Conservation (phyloP, 306 rosid genomes). For the Vicia faba region DNA sequence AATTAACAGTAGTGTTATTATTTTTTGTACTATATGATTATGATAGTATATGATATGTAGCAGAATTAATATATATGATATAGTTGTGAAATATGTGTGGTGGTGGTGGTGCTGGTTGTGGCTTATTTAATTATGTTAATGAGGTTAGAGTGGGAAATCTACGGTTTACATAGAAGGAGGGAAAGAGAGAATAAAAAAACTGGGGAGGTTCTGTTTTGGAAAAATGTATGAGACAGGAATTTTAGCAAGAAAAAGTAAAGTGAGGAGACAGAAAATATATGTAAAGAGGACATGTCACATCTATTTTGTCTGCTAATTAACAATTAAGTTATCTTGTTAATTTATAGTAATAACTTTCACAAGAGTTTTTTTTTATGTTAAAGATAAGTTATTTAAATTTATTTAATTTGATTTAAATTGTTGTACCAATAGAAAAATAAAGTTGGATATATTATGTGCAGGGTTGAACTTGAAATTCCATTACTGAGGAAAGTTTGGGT, state of each 20-base stretch:
- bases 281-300: constrained; percentile 12
- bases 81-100: constrained; percentile 1
- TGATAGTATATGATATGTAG: not conserved
- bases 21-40: not conserved
- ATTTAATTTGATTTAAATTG: not conserved
- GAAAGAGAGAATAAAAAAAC: constrained; percentile 28
- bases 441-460: not conserved
- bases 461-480: constrained; percentile 24
- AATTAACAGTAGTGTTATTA: constrained; percentile 7
- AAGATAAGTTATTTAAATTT: constrained; percentile 13
- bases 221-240: constrained; percentile 33
- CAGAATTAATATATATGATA: not conserved
- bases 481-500: constrained; percentile 25
- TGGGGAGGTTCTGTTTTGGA: constrained; percentile 16
- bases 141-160: constrained; percentile 26
- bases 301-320: constrained; percentile 24
- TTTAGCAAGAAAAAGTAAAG: constrained; percentile 38
- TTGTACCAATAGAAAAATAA: constrained; percentile 8
- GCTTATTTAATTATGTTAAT: not conserved
- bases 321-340: not conserved
- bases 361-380: not conserved
- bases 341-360: not conserved
- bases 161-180: constrained; percentile 23
- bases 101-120: constrained; percentile 2
- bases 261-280: constrained; percentile 33